These are phyloP conservation scores for Calonectria ilicicola DNA, from an alignment of 2,329 filamentous ascomycete species.

Conservation along the genomic window DNA sequence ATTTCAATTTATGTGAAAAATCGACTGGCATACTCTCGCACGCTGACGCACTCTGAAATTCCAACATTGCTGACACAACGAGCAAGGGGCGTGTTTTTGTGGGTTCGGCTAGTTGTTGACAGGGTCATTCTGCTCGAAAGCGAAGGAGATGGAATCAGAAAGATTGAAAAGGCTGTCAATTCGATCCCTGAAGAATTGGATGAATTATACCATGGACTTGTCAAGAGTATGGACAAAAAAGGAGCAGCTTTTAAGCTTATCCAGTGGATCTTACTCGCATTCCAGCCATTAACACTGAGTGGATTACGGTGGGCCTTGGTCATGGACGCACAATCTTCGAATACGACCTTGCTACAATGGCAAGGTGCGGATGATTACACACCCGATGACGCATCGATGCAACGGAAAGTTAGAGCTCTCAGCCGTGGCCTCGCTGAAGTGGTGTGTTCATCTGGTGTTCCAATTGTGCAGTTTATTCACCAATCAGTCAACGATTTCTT, in stretches of 20 bases:
- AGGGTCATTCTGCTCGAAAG: conserved; percentile 26
- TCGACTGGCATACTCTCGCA: conserved; percentile 26
- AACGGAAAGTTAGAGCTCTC: conserved; percentile 34
- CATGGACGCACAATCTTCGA: conserved; percentile 34
- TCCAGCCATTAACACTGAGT: conserved; percentile 34
- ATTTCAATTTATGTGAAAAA: conserved; percentile 44
- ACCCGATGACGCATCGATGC: conserved; percentile 24
- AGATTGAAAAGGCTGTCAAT: not conserved
- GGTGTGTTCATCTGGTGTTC: not conserved
- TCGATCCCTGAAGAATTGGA: not conserved
- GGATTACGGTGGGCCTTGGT: conserved; percentile 49
- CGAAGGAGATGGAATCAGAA: not conserved
- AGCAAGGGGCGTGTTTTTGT: conserved; percentile 50
- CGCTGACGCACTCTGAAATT: conserved; percentile 2
- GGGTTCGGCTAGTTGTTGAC: conserved; percentile 47
- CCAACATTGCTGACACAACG: conserved; percentile 37
- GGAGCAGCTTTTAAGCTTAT: conserved; percentile 41
- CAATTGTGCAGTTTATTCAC: conserved; percentile 37
- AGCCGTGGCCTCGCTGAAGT: conserved; percentile 46
- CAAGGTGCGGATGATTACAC: conserved; percentile 31
- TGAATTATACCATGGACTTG: not conserved
- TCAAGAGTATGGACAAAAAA: conserved; percentile 29
- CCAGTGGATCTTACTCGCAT: conserved; percentile 49
- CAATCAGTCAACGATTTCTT: conserved; percentile 8
- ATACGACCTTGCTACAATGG: conserved; percentile 36